Evolutionary conservation across 208 protist genomes (phyloP), one percentile per base, ranked within the genome.

Genomic region (Wallacemonas sp.): DNA sequence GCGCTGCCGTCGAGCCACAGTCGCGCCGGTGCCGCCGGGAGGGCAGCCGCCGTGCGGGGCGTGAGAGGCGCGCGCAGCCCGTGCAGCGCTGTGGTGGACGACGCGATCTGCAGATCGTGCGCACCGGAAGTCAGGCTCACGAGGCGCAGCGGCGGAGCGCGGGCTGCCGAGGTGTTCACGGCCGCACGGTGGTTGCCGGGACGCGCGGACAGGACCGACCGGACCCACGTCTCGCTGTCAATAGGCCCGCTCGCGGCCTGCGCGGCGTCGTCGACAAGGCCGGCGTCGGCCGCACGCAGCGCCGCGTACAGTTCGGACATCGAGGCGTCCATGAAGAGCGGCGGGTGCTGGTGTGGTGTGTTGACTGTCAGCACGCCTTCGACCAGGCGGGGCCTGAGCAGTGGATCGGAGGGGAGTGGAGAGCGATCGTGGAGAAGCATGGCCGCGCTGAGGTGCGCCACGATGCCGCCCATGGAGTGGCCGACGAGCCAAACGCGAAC

Each of bases 401-500:
- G 55, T 23, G 11, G 39, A 22, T 50, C 22, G n/a, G 8, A 7
- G 44, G n/a, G 22, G 44, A 0, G 44, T 25, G 1, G 44, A 11
- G n/a, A 50, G 22, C 44, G 44, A 0, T 55, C 3, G 25, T 64
- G 25, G 25, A 80, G 41, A 31, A 55, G 26, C 49, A 77, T 28
- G 29, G 52, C 28, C 25, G 76, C 68, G 31, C 70, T 77, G 25
- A 86, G 32, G 0, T 65, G 70, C 4, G 77, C 80, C 44, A 90
- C 77, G 25, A 82, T 48, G 48, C 77, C 84, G 12, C 79, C 80
- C 84, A 90, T 90, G 12, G 74, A 90, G 44, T 90, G 80, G 11
- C 67, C 80, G 32, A 82, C 75, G 31, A 90, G 36, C 81, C 80
- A 86, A 11, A 82, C 67, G 12, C 11, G 52, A 18, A 20, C 14